phyloP scores from a whole-genome alignment of 1,284 basidiomycete species.

The Microbotryum lychnidis-dioicae region DNA sequence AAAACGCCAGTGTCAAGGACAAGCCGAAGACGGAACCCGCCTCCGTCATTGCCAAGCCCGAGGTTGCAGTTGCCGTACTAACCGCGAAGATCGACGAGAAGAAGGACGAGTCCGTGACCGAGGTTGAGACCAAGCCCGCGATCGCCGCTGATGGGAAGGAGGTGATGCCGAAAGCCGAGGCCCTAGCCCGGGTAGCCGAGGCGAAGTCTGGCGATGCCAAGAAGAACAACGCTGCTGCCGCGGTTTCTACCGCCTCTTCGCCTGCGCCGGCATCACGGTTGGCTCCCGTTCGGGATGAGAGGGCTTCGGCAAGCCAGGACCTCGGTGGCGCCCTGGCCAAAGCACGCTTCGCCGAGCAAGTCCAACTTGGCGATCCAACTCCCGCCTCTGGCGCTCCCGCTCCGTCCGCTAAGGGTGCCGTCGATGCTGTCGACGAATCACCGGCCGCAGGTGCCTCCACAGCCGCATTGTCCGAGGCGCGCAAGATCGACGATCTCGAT shows the following conservation, averaged over 20 bases:
- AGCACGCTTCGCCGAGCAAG: slow-evolving; percentile 22
- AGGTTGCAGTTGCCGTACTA: background rate
- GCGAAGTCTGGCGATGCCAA: slow-evolving; percentile 32
- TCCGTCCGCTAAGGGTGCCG: slow-evolving; percentile 33
- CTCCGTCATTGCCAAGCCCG: slow-evolving; percentile 29
- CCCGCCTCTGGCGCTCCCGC: slow-evolving; percentile 33
- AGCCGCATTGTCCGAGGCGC: slow-evolving; percentile 43
- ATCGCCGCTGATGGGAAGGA: slow-evolving; percentile 25
- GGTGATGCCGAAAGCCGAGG: background rate
- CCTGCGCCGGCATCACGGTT: slow-evolving; percentile 36
- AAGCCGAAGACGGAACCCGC: slow-evolving; percentile 15
- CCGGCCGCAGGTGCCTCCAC: slow-evolving; percentile 10
- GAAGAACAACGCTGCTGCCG: slow-evolving; percentile 38
- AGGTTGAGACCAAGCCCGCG: slow-evolving; percentile 23
- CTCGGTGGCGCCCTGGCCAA: slow-evolving; percentile 32
- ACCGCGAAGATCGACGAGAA: slow-evolving; percentile 16
- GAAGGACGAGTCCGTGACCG: slow-evolving; percentile 35
- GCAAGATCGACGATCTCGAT: slow-evolving; percentile 72
- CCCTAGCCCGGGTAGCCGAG: slow-evolving; percentile 17
- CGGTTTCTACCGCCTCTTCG: slow-evolving; percentile 38
- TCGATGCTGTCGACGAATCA: slow-evolving; percentile 5
- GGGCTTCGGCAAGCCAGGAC: slow-evolving; percentile 33
- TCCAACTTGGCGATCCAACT: background rate
- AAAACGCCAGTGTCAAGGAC: slow-evolving; percentile 20
- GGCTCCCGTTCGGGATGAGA: slow-evolving; percentile 20